phyloP scores from a whole-genome alignment of 805 yeast species.

The Nadsonia fulvescens region DNA sequence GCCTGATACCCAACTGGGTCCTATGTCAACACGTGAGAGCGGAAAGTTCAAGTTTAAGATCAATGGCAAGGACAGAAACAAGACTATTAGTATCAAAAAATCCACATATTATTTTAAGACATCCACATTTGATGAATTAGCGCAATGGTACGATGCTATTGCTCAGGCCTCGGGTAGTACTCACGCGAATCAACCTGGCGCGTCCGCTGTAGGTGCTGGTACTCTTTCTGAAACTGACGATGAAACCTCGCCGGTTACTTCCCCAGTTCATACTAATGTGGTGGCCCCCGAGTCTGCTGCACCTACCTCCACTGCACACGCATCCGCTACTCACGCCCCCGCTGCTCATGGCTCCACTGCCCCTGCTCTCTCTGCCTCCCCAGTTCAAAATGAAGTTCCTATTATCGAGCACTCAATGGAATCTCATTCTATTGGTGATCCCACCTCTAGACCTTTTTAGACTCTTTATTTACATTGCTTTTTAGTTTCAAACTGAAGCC shows the following conservation, averaged over 20 bases:
- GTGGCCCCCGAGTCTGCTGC: conserved; percentile 3
- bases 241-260: conserved; percentile 5
- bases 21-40: conserved; percentile 15
- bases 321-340: conserved; percentile 3
- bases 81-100: conserved; percentile 18
- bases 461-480: conserved; percentile 1
- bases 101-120: conserved; percentile 25
- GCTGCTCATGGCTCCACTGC: conserved; percentile 7
- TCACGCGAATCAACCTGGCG: conserved; percentile 2
- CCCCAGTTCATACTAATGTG: not conserved
- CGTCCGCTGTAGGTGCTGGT: conserved; percentile 6
- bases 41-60: conserved; percentile 25
- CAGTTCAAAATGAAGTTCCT: conserved; percentile 2
- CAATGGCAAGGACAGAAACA: conserved; percentile 25
- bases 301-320: conserved; percentile 1
- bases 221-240: conserved; percentile 8
- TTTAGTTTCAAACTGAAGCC: conserved; percentile 1
- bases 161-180: conserved; percentile 7
- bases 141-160: conserved; percentile 28
- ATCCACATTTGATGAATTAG: conserved; percentile 25
- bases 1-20: conserved; percentile 28
- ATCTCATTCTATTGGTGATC: too few relatives aligned
- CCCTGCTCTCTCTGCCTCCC: conserved; percentile 3
- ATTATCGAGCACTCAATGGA: too few relatives aligned
- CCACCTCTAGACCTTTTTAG: too few relatives aligned